Conservation (phyloP, 371 early-diverging fungal genomes). For the Mortierella sp. region DNA sequence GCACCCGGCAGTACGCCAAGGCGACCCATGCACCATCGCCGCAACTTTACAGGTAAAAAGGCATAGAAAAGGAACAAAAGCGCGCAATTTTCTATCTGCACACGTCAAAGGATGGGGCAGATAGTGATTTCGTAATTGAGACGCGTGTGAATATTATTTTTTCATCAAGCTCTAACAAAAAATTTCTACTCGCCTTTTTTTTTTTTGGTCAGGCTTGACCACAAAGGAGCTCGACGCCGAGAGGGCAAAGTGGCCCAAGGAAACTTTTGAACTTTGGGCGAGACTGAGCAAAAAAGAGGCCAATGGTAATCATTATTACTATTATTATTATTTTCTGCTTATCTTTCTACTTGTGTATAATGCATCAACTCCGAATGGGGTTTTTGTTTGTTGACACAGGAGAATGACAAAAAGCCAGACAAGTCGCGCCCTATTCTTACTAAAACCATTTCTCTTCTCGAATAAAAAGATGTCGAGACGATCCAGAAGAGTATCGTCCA, state of each 20-base stretch:
- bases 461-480: constrained; percentile 63
- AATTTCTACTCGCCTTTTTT: neutral
- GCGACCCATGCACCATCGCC: constrained; percentile 55
- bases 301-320: constrained; percentile 26
- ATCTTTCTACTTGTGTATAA: neutral
- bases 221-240: constrained; percentile 51
- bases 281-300: constrained; percentile 51
- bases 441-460: neutral
- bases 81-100: constrained; percentile 3
- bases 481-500: constrained; percentile 83
- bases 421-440: neutral
- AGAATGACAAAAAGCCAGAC: neutral
- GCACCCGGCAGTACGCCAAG: constrained; percentile 30
- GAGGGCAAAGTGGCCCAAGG: constrained; percentile 52
- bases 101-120: too few relatives aligned
- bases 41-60: constrained; percentile 49
- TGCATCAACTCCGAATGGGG: too few relatives aligned
- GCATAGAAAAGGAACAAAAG: neutral
- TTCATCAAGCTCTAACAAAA: neutral
- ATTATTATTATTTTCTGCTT: neutral
- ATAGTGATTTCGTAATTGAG: neutral
- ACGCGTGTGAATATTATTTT: constrained; percentile 2
- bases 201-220: constrained; percentile 28
- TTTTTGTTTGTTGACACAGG: constrained; percentile 1
- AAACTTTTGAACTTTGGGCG: constrained; percentile 50